phyloP scores from a whole-genome alignment of 2,329 filamentous ascomycete genomes.

The Coniochaeta hoffmannii region DNA sequence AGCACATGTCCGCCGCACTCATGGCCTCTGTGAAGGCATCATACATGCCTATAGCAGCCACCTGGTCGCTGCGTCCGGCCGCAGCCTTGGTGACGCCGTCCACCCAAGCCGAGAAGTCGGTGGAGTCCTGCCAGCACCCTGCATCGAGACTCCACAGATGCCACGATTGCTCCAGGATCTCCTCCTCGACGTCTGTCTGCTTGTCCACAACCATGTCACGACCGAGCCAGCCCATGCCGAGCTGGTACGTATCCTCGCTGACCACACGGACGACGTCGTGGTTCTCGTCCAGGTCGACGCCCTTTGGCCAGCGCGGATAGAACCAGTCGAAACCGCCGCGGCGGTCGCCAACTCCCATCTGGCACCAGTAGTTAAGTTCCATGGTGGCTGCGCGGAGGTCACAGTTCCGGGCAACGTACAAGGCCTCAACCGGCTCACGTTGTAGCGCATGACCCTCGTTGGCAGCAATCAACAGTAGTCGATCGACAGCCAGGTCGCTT shows the following conservation, averaged over 20 bases:
- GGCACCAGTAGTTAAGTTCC: slow-evolving; percentile 94
- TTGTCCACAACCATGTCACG: slow-evolving; percentile 45
- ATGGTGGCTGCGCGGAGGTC: slow-evolving; percentile 77
- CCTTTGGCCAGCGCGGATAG: slow-evolving; percentile 66
- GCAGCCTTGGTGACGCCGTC: slow-evolving; percentile 12
- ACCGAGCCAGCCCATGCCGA: slow-evolving; percentile 70
- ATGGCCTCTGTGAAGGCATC: slow-evolving; percentile 49
- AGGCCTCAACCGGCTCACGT: slow-evolving; percentile 55
- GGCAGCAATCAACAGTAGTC: slow-evolving; percentile 74
- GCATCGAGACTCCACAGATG: slow-evolving; percentile 60
- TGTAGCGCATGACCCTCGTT: slow-evolving; percentile 79
- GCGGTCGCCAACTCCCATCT: slow-evolving; percentile 86
- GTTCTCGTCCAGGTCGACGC: slow-evolving; percentile 58
- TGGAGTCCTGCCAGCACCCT: slow-evolving; percentile 44
- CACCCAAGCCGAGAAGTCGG: slow-evolving; percentile 32
- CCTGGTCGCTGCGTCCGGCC: slow-evolving; percentile 12
- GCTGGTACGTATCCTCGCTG: slow-evolving; percentile 70
- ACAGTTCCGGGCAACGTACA: slow-evolving; percentile 61
- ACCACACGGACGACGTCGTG: slow-evolving; percentile 68
- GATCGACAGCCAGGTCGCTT: slow-evolving; percentile 63
- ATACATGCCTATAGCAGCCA: slow-evolving; percentile 38
- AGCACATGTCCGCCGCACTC: slow-evolving; percentile 60
- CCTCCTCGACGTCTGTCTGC: slow-evolving; percentile 43
- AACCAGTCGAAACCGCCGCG: slow-evolving; percentile 89
- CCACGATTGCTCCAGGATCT: slow-evolving; percentile 58